Evolutionary conservation across 768 basidiomycete species (phyloP).

Genomic region (Termitomyces sp.): DNA sequence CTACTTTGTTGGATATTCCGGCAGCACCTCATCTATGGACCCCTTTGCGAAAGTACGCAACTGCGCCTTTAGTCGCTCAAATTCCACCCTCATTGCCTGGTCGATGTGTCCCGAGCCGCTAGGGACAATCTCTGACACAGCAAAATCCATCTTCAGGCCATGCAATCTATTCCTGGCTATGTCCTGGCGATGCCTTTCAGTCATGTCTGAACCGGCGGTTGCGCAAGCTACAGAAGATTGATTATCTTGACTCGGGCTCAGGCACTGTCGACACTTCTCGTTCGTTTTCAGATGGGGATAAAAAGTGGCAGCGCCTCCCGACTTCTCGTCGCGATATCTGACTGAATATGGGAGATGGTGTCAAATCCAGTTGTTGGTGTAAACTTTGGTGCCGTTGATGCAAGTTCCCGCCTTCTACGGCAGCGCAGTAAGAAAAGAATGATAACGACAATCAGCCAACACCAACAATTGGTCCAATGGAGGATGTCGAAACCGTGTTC

Average conservation of each 20-base stretch:
- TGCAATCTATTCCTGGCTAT: neutral
- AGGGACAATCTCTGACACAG: neutral
- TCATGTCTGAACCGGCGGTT: neutral
- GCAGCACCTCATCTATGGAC: slow-evolving; percentile 11
- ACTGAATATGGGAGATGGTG: neutral
- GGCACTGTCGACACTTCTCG: neutral
- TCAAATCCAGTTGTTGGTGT: neutral
- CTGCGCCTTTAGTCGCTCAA: slow-evolving; percentile 5
- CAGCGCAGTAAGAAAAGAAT: neutral
- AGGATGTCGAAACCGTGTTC: neutral
- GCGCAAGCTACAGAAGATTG: neutral
- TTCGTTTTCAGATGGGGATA: neutral
- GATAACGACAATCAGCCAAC: slow-evolving; percentile 3
- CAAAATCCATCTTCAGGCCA: neutral
- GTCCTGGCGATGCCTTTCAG: neutral
- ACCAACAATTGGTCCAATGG: slow-evolving; percentile 8
- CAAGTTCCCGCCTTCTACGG: neutral
- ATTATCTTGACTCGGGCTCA: neutral
- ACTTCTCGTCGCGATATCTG: neutral
- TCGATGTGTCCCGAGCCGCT: neutral
- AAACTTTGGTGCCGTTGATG: too few species aligned
- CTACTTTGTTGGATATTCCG: slow-evolving; percentile 4
- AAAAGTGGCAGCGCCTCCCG: neutral
- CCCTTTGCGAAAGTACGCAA: slow-evolving; percentile 3
- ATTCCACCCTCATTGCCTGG: slow-evolving; percentile 7